Evolutionary conservation across 129 eudicot species (phyloP), one percentile per base, ranked within the genome.

Genomic region (Deinandra increscens): DNA sequence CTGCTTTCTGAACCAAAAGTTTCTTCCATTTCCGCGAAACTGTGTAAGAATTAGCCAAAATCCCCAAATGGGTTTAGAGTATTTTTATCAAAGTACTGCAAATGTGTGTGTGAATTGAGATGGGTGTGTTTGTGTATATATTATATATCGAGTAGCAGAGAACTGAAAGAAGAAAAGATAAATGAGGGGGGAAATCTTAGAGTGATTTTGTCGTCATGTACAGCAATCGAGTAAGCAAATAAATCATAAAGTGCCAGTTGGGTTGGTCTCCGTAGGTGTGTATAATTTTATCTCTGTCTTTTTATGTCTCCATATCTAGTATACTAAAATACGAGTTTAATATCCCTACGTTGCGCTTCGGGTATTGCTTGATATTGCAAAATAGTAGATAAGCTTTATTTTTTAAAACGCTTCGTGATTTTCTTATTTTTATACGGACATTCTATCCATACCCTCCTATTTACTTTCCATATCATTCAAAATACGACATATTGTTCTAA

Each of bases 211-310:
- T 81, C 88, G 65, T 59, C 69, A 79, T 50, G 78, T 71, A 44
- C 56, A 50, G 71, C 71, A 67, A 65, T 71, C 23, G 72, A n/a
- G n/a, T n/a, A n/a, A 67, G 65, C 60, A 44, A 49, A 73, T 81
- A 72, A 73, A 73, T 83, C 81, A 65, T 66, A 75, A 82, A 67
- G 38, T 76, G 90, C 87, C 85, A 84, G 85, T 79, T 80, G 85
- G 82, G 55, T n/a, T 78, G 80, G 82, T 66, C 75, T 60, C 62
- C 71, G 34, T n/a, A 70, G 70, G 64, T 60, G 79, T 64, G 79
- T n/a, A 4, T 7, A 36, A 43, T 13, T 45, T n/a, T 7, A 64
- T 75, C 29, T 79, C 48, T 76, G 78, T 68, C 69, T 64, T 71
- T 58, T 54, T 66, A 64, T 50, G 74, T 69, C 63, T 46, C 46